Evolutionary conservation across 441 rosid species (phyloP), one percentile per base, ranked within the genome.

Genomic region (Melastoma candidum): DNA sequence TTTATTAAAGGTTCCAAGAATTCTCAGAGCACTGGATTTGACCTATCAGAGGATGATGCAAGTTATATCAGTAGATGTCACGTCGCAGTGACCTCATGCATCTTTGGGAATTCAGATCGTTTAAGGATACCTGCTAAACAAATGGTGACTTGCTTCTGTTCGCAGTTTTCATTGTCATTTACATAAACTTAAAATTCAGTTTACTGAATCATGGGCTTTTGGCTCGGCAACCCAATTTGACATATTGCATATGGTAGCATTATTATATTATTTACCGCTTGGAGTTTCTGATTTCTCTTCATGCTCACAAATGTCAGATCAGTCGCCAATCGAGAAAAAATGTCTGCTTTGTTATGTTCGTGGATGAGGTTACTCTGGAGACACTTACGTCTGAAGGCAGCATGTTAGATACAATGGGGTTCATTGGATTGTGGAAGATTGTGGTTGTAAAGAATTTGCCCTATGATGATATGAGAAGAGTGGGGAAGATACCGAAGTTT

Each of bases 81-180:
- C 77, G 83, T 93, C 54, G 97, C 96, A 63, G 96, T 93, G 12
- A 64, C 73, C 53, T 89, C 99, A 46, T 87, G 96, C 75, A 93
- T 93, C 61, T 93, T 93, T 76, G 96, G 99, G 49, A 93, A 89
- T 80, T 93, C 96, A 61, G 99, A 93, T 75, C 95, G 79, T 52
- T 71, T 93, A 68, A 84, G 96, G 65, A 67, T 69, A 63, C 99
- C 97, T 58, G 71, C 81, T 51, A 62, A 69, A 56, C 89, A 87
- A 82, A 79, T 48, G 95, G 99, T 89, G 84, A 10, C 66, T 14
- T 47, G 13, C 8, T 36, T 49, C 26, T 36, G 11, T 8, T 48
- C 9, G 3, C 43, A 52, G 22, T 17, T 17, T 17, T 17, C 22
- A 29, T 52, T 52, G 26, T 12, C 43, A 25, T 12, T 14, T 12